These are phyloP conservation scores for Trebouxia sp. DNA, from an alignment of 139 green algal species.

Conservation along the genomic window DNA sequence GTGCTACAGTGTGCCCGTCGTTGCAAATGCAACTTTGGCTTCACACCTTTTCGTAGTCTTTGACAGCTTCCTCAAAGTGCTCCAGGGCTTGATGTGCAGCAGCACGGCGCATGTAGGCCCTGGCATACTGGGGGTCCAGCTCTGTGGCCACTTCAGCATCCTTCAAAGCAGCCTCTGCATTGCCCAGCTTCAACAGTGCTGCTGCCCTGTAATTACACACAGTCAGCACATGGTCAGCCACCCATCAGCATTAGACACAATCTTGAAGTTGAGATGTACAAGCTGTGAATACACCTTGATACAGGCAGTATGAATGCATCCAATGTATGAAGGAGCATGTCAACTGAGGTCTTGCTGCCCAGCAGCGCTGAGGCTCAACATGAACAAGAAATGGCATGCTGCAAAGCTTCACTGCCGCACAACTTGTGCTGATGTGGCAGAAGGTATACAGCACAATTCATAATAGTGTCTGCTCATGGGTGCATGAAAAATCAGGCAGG, in stretches of 20 bases:
- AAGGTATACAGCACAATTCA: too few relatives aligned
- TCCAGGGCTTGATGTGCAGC: constrained; percentile 37
- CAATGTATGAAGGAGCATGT: too few relatives aligned
- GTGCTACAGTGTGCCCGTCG: neutral
- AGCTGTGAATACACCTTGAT: neutral
- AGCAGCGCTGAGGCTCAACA: too few relatives aligned
- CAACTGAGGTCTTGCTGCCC: too few relatives aligned
- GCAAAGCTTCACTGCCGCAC: too few relatives aligned
- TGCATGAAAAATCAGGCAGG: too few relatives aligned
- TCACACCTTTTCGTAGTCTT: constrained; percentile 48
- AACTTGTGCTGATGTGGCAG: too few relatives aligned
- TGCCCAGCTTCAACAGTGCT: constrained; percentile 37
- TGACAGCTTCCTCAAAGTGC: constrained; percentile 45
- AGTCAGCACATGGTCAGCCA: neutral
- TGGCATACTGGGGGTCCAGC: constrained; percentile 39
- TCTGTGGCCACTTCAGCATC: constrained; percentile 45
- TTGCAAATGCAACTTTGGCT: neutral
- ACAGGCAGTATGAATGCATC: too few relatives aligned
- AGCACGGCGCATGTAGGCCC: constrained; percentile 43
- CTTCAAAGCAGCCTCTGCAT: constrained; percentile 36
- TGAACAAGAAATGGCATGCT: too few relatives aligned
- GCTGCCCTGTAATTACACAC: constrained; percentile 30
- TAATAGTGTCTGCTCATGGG: too few relatives aligned
- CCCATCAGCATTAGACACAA: too few relatives aligned
- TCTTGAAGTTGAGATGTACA: neutral